These are phyloP conservation scores for Kodamaea anthophila DNA, from an alignment of 1,139 yeast genomes.

Conservation along the genomic window DNA sequence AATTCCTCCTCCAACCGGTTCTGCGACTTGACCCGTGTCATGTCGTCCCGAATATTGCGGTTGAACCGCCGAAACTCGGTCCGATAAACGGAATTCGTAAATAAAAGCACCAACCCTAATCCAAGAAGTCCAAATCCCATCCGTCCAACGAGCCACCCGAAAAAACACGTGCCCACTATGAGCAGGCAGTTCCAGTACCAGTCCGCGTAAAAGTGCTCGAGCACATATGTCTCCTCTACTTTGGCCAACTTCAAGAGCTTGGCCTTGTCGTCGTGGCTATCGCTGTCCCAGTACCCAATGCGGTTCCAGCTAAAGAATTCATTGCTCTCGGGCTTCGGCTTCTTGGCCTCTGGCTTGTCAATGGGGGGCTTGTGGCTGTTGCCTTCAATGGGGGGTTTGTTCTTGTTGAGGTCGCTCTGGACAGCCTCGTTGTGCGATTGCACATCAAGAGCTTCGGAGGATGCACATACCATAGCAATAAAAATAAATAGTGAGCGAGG, in stretches of 20 bases:
- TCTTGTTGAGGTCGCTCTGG: slow-evolving; percentile 13
- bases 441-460: too few species aligned
- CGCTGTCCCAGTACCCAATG: slow-evolving; percentile 37
- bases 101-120: slow-evolving; percentile 50
- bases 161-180: slow-evolving; percentile 65
- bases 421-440: slow-evolving; percentile 24
- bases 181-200: slow-evolving; percentile 64
- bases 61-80: slow-evolving; percentile 69
- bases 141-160: slow-evolving; percentile 58
- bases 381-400: slow-evolving; percentile 23
- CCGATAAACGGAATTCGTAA: slow-evolving; percentile 61
- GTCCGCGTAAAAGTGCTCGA: slow-evolving; percentile 65
- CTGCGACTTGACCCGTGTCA: slow-evolving; percentile 53
- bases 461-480: neutral
- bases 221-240: slow-evolving; percentile 50
- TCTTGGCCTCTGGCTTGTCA: slow-evolving; percentile 11
- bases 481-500: neutral
- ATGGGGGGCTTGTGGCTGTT: slow-evolving; percentile 13
- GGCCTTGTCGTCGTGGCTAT: slow-evolving; percentile 18
- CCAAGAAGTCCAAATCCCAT: slow-evolving; percentile 54
- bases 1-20: slow-evolving; percentile 55
- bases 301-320: slow-evolving; percentile 35
- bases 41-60: slow-evolving; percentile 66
- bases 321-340: neutral
- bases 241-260: slow-evolving; percentile 21